phyloP scores from a whole-genome alignment of 1,284 basidiomycete genomes.

The Boletus smithii region DNA sequence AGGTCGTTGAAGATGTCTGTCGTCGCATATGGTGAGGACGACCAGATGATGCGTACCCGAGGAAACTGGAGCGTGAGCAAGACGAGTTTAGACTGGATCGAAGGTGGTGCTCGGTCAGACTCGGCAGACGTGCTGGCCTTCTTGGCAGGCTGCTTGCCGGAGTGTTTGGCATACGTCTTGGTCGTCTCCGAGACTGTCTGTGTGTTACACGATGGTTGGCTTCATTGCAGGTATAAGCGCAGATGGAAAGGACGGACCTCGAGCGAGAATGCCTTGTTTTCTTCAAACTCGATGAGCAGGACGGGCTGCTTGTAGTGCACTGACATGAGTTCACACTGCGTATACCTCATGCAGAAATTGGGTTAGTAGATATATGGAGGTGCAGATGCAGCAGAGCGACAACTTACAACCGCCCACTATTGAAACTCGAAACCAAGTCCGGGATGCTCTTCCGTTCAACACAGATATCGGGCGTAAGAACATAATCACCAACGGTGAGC shows the following conservation, averaged over 20 bases:
- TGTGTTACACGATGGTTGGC: background rate
- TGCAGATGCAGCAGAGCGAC: background rate
- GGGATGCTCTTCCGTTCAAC: constrained; percentile 94
- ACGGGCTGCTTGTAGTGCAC: constrained; percentile 94
- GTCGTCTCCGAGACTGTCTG: constrained; percentile 59
- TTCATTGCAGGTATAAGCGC: background rate
- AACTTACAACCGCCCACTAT: constrained; percentile 85
- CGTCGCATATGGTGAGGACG: constrained; percentile 90
- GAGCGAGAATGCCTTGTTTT: constrained; percentile 92
- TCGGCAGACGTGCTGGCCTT: constrained; percentile 43
- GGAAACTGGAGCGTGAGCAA: constrained; percentile 89
- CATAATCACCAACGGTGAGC: constrained; percentile 93
- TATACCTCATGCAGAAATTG: constrained; percentile 58
- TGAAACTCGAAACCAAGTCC: constrained; percentile 90
- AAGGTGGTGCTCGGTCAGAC: constrained; percentile 39
- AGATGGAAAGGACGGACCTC: constrained; percentile 53
- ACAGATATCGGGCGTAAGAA: constrained; percentile 92
- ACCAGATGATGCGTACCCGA: constrained; percentile 93
- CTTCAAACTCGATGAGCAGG: constrained; percentile 97
- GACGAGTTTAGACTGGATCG: constrained; percentile 87
- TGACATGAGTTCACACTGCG: constrained; percentile 97
- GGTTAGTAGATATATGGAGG: background rate
- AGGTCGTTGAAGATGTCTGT: constrained; percentile 92
- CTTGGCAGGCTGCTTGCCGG: constrained; percentile 52
- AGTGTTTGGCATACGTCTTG: constrained; percentile 59